Base-by-base conservation (phyloP, 2,329 filamentous ascomycete genomes). In the Apiospora phragmitis region DNA sequence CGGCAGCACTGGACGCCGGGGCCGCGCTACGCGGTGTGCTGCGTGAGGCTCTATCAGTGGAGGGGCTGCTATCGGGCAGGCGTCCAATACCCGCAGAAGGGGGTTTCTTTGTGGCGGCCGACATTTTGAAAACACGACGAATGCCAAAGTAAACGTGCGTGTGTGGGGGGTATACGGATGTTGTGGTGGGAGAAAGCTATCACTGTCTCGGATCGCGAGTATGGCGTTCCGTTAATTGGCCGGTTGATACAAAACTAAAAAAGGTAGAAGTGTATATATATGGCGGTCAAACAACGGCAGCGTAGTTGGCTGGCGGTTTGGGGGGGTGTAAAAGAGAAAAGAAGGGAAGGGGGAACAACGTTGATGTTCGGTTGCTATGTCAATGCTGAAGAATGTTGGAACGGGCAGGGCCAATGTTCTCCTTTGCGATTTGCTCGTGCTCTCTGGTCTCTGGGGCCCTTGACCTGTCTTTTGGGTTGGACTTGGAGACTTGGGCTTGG, bases 91-190 rank as follows among this genome's bases (percentile, higher is more conserved):
- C 83, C 73, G 83, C 80, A 72, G 83, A 81, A 70, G 85, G 83
- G 70, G 86, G 85, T 80, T 87, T 88, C 80, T 88, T 89, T 71
- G 86, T 79, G 68, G 77, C 81, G 73, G 83, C 81, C 72, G 87
- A 88, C 87, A 89, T 89, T 77, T 68, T 75, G 76, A 75, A 12
- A 45, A 11, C 43, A 67, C 26, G 26, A 45, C 42, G 12, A 67
- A 32, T 29, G 65, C 65, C 38, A 67, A 67, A 67, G 42, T 41
- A 26, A 67, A 32, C n/a, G 65, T 43, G 65, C 38, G 65, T 67
- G 42, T 29, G 62, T 41, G 51, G 51, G 26, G 51, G 51, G 55
- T 62, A 5, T 62, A 62, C 38, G 55, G 32, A 32, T 62, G 55
- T 62, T 38, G 55, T 62, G 21, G 38, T 62, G 55, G 55, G 29